Percentiles rank a stretch among this genome's conserved stretches.
phyloP scores from a whole-genome alignment of 2,329 filamentous ascomycete genomes.

The Fusarium solani-melongenae region DNA sequence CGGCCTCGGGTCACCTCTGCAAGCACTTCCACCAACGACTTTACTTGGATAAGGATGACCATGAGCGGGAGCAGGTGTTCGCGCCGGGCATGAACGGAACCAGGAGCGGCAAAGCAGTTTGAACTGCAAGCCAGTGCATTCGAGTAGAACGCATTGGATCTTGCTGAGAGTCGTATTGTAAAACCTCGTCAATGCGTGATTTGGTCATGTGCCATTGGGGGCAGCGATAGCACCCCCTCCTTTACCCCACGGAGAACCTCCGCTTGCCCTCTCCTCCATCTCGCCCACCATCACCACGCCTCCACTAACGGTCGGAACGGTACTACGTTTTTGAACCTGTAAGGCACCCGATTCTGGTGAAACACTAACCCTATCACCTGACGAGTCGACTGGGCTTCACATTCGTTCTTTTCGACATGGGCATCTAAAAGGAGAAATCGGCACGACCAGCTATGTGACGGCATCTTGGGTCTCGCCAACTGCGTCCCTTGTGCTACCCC shows the following conservation, averaged over 20 bases:
- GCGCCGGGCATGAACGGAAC: slow-evolving; percentile 28
- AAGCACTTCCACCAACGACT: slow-evolving; percentile 30
- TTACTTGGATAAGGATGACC: slow-evolving; percentile 17
- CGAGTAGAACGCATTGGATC: neutral
- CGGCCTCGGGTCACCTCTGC: slow-evolving; percentile 25
- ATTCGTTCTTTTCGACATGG: slow-evolving; percentile 18
- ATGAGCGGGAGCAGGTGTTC: slow-evolving; percentile 3
- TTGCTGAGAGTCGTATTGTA: neutral
- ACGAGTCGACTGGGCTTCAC: slow-evolving; percentile 19
- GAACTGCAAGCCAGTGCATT: slow-evolving; percentile 2
- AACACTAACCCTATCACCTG: slow-evolving; percentile 24
- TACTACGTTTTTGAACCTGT: slow-evolving; percentile 16
- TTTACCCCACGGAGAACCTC: slow-evolving; percentile 1
- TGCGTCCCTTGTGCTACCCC: slow-evolving; percentile 23
- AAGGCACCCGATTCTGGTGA: slow-evolving; percentile 38
- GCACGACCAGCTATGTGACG: slow-evolving; percentile 9
- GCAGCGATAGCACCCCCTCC: slow-evolving; percentile 3
- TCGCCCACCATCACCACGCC: slow-evolving; percentile 11
- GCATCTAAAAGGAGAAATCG: slow-evolving; percentile 18
- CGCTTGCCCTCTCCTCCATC: neutral
- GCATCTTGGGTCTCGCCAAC: slow-evolving; percentile 26
- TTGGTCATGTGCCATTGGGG: slow-evolving; percentile 25
- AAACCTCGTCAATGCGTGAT: slow-evolving; percentile 13
- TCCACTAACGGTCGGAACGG: neutral
- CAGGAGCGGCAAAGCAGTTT: neutral